Percentiles rank a stretch among this genome's conserved stretches.
phyloP scores from a whole-genome alignment of 345 rosid species.

The Pugionium dolabratum region DNA sequence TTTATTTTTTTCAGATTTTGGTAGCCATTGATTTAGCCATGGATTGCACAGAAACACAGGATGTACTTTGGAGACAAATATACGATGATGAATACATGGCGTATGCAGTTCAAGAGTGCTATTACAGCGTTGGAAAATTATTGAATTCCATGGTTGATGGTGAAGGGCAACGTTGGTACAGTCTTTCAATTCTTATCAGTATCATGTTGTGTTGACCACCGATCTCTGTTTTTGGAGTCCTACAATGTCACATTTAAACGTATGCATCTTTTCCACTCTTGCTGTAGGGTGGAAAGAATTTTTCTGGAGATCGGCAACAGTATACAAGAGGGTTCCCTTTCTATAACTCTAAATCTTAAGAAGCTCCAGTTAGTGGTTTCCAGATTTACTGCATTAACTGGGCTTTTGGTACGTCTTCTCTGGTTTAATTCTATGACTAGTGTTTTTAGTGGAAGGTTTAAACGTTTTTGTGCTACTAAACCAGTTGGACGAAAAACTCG shows the following conservation, averaged over 20 bases:
- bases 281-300: conserved; percentile 86
- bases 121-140: conserved; percentile 76
- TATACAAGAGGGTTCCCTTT: conserved; percentile 61
- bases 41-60: conserved; percentile 87
- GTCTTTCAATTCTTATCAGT: conserved; percentile 32
- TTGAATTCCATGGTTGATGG: conserved; percentile 83
- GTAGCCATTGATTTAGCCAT: conserved; percentile 92
- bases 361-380: conserved; percentile 78
- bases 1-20: conserved; percentile 63
- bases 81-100: conserved; percentile 95
- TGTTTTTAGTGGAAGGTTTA: neutral
- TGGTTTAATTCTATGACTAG: conserved; percentile 23
- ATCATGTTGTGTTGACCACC: conserved; percentile 14
- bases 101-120: conserved; percentile 96
- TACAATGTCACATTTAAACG: conserved; percentile 11
- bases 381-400: conserved; percentile 88
- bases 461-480: neutral
- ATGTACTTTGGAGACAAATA: conserved; percentile 75
- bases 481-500: too few relatives aligned
- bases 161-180: conserved; percentile 92
- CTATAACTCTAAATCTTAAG: conserved; percentile 63
- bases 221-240: conserved; percentile 26
- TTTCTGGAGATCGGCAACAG: conserved; percentile 83
- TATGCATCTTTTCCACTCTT: conserved; percentile 19
- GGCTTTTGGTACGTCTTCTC: conserved; percentile 73